phyloP scores from a whole-genome alignment of 2,329 filamentous ascomycete species.

The Hypoxylon sp. region DNA sequence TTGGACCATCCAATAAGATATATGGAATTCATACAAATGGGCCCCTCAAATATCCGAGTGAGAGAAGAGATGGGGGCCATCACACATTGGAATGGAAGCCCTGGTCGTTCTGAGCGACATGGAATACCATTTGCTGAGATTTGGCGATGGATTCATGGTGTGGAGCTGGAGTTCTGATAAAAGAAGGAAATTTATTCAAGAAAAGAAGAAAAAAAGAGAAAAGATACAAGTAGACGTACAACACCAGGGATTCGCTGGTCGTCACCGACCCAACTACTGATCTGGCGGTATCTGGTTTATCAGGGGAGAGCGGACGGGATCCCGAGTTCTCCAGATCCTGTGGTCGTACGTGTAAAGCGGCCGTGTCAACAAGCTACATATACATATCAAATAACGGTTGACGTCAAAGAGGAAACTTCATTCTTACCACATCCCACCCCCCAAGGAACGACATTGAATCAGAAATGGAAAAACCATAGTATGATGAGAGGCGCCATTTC shows the following conservation, averaged over 20 bases:
- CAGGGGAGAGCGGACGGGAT: background rate
- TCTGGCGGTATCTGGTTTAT: background rate
- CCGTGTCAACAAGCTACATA: background rate
- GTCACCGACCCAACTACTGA: background rate
- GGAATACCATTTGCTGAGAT: too few species aligned
- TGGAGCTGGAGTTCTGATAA: too few species aligned
- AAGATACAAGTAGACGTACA: background rate
- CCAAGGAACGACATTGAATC: too few species aligned
- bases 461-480: too few species aligned
- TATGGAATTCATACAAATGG: too few species aligned
- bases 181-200: background rate
- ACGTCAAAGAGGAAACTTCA: too few species aligned
- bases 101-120: background rate
- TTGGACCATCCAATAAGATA: background rate
- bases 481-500: too few species aligned
- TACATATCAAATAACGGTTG: background rate
- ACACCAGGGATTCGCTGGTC: slow-evolving; percentile 1
- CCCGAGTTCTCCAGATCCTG: background rate
- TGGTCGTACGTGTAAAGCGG: background rate
- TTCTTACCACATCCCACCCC: too few species aligned
- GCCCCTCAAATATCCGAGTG: background rate
- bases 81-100: background rate
- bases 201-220: background rate
- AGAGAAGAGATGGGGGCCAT: background rate
- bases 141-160: too few species aligned